Evolutionary conservation across 129 eudicot species (phyloP).

Genomic region (Pulicaria dysenterica): DNA sequence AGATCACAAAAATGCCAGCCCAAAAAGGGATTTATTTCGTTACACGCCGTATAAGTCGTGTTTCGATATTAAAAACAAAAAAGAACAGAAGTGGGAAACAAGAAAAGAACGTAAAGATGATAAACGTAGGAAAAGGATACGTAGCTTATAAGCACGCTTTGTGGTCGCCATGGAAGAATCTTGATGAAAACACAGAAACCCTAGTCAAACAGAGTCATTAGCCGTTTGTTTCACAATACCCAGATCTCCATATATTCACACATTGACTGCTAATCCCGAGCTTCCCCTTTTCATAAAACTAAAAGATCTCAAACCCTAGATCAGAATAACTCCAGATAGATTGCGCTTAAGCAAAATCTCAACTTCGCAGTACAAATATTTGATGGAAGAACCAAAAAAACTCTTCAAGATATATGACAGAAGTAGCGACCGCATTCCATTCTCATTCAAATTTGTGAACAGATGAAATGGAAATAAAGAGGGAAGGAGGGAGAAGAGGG

Average conservation of each 20-base stretch:
- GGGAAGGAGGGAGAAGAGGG: conserved; percentile 33
- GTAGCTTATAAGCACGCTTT: conserved; percentile 98
- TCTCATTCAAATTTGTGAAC: conserved; percentile 16
- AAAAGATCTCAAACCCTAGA: conserved; percentile 46
- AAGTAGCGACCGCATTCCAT: conserved; percentile 1
- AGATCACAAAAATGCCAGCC: conserved; percentile 12
- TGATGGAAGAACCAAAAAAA: conserved; percentile 10
- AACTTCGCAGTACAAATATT: not conserved
- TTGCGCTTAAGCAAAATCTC: conserved; percentile 1
- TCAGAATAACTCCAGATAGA: conserved; percentile 12
- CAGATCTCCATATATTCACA: conserved; percentile 29
- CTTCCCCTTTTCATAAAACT: conserved; percentile 11
- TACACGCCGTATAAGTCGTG: not conserved
- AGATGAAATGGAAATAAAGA: not conserved
- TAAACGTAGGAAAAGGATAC: conserved; percentile 64
- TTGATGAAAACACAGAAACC: conserved; percentile 28
- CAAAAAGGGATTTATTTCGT: conserved; percentile 1
- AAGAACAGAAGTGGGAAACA: not conserved
- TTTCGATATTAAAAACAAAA: not conserved
- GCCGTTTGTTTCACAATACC: not conserved
- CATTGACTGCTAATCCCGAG: conserved; percentile 26
- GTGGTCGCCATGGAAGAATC: conserved; percentile 55
- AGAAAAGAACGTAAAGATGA: not conserved
- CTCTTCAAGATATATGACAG: not conserved
- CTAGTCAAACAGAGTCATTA: conserved; percentile 24